Evolutionary conservation across 805 yeast genomes (phyloP).

Genomic region (Lipomyces orientalis): DNA sequence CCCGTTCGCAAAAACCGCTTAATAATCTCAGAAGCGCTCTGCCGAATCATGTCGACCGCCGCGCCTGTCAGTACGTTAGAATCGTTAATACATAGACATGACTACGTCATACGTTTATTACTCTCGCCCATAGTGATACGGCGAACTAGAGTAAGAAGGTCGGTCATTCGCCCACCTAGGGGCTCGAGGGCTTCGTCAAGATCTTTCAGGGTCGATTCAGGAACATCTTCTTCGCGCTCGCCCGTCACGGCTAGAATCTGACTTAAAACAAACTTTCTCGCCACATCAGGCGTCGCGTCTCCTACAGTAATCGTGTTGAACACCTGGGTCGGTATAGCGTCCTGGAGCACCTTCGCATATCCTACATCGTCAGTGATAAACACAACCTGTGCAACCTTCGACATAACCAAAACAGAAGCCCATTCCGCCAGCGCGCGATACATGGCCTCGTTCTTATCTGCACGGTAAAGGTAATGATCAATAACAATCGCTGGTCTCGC

Average conservation of each 20-base stretch:
- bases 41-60: slow-evolving; percentile 75
- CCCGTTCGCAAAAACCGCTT: slow-evolving; percentile 66
- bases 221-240: slow-evolving; percentile 42
- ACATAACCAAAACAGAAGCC: slow-evolving; percentile 77
- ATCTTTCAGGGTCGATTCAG: slow-evolving; percentile 40
- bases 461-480: slow-evolving; percentile 68
- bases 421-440: slow-evolving; percentile 83
- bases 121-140: slow-evolving; percentile 87
- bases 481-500: slow-evolving; percentile 84
- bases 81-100: too few relatives aligned
- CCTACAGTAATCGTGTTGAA: slow-evolving; percentile 74
- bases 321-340: slow-evolving; percentile 82
- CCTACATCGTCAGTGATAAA: slow-evolving; percentile 87
- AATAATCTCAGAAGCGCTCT: slow-evolving; percentile 85
- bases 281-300: slow-evolving; percentile 78
- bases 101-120: slow-evolving; percentile 49
- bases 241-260: slow-evolving; percentile 43
- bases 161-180: slow-evolving; percentile 94
- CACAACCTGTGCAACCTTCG: slow-evolving; percentile 87
- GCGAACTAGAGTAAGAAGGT: slow-evolving; percentile 86
- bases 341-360: slow-evolving; percentile 66
- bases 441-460: slow-evolving; percentile 66
- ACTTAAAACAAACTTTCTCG: slow-evolving; percentile 69
- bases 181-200: slow-evolving; percentile 69
- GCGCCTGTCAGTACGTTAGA: slow-evolving; percentile 56